Evolutionary conservation across 2,329 filamentous ascomycete species (phyloP).

Genomic region (Pseudogymnoascus sp.): DNA sequence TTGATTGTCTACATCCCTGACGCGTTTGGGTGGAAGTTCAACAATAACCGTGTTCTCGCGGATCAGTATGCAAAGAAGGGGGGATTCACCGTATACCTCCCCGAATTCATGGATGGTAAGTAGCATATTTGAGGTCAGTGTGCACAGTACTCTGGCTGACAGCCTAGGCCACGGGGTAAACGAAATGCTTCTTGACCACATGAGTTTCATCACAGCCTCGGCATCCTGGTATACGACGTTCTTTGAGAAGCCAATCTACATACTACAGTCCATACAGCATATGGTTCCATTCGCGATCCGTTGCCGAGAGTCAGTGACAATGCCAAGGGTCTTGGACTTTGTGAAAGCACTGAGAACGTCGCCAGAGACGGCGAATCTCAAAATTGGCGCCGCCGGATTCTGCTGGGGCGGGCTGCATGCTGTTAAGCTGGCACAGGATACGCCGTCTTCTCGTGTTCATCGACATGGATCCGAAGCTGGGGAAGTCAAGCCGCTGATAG

Average conservation of each 20-base stretch:
- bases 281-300: conserved; percentile 22
- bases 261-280: conserved; percentile 40
- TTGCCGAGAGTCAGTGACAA: conserved; percentile 22
- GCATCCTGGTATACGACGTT: conserved; percentile 18
- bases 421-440: conserved; percentile 38
- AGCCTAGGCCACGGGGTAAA: conserved; percentile 17
- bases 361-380: conserved; percentile 24
- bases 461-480: conserved; percentile 13
- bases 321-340: conserved; percentile 32
- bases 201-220: conserved; percentile 18
- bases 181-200: conserved; percentile 11
- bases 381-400: conserved; percentile 48
- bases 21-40: conserved; percentile 41
- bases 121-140: background rate
- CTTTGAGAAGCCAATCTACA: conserved; percentile 29
- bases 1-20: conserved; percentile 42
- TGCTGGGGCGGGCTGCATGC: conserved; percentile 55
- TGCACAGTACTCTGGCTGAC: background rate
- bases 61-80: conserved; percentile 40
- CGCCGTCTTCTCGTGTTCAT: conserved; percentile 19
- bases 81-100: conserved; percentile 37
- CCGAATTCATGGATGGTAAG: conserved; percentile 42
- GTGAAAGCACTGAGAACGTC: conserved; percentile 29
- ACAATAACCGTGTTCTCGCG: conserved; percentile 39
- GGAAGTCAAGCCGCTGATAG: conserved; percentile 33